Evolutionary conservation across 768 basidiomycete species (phyloP).

Genomic region (Cyclocybe aegerita): DNA sequence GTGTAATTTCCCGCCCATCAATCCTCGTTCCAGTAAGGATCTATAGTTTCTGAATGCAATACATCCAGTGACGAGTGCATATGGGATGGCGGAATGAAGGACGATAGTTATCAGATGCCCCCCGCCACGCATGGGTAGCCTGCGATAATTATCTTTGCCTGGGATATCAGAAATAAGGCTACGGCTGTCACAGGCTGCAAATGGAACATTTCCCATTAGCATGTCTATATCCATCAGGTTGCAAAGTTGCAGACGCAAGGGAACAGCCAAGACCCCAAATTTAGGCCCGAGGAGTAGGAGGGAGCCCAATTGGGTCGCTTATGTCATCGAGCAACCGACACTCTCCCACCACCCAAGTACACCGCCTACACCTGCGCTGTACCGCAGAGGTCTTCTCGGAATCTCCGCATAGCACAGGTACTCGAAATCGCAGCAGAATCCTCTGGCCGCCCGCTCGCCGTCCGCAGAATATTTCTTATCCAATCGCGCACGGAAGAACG

Average conservation of each 20-base stretch:
- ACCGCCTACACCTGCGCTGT: not conserved
- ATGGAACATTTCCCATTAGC: constrained; percentile 7
- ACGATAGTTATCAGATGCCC: constrained; percentile 8
- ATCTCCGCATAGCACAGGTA: too few relatives aligned
- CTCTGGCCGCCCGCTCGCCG: constrained; percentile 1
- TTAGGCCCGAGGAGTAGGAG: constrained; percentile 25
- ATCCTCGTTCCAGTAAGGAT: too few relatives aligned
- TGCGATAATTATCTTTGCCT: constrained; percentile 1
- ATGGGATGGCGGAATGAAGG: not conserved
- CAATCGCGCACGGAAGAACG: constrained; percentile 8
- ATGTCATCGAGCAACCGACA: not conserved
- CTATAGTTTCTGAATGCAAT: too few relatives aligned
- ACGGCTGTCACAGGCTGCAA: constrained; percentile 18
- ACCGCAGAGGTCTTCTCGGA: too few relatives aligned
- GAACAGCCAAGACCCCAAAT: constrained; percentile 13
- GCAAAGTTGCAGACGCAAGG: constrained; percentile 10
- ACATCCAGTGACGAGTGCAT: not conserved
- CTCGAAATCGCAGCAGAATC: not conserved
- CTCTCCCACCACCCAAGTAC: not conserved
- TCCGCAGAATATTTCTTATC: constrained; percentile 7
- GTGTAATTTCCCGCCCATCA: not conserved
- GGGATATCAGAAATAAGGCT: constrained; percentile 10
- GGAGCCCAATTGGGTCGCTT: constrained; percentile 3
- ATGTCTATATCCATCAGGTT: constrained; percentile 11
- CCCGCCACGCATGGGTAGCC: constrained; percentile 8